Conservation (phyloP, 768 basidiomycete species). For the Pisolithus sp. region DNA sequence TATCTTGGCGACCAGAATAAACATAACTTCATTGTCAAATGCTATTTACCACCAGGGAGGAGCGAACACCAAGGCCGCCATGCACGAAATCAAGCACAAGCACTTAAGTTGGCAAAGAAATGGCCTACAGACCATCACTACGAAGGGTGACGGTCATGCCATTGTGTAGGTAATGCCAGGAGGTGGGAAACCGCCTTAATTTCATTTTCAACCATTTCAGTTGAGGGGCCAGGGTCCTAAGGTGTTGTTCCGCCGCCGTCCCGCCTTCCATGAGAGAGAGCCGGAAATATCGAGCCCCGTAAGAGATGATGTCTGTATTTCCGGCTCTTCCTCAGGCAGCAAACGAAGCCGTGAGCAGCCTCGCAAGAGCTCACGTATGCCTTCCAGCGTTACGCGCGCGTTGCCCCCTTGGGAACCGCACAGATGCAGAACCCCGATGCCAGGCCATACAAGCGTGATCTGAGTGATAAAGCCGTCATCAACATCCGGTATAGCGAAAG, state of each 20-base stretch:
- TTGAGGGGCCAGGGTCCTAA: conserved; percentile 17
- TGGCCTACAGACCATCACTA: no score
- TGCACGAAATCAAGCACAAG: no score
- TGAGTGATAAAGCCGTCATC: conserved; percentile 21
- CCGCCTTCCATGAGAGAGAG: conserved; percentile 20
- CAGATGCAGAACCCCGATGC: conserved; percentile 21
- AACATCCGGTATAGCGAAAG: conserved; percentile 21
- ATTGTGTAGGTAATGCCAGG: no score
- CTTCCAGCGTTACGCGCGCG: conserved; percentile 14
- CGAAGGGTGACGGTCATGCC: no score
- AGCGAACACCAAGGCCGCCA: no score
- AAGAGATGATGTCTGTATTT: conserved; percentile 5
- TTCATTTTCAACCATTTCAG: conserved; percentile 5
- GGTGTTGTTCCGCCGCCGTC: conserved; percentile 20
- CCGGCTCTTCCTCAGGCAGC: background rate
- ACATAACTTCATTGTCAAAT: no score
- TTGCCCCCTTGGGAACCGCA: conserved; percentile 21
- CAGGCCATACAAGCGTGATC: conserved; percentile 22
- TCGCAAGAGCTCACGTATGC: conserved; percentile 17
- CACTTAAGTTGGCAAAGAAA: no score
- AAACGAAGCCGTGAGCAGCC: conserved; percentile 13
- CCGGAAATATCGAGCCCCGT: conserved; percentile 23
- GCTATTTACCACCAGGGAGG: no score
- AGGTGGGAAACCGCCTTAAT: no score
- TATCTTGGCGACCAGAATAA: no score